Base-by-base conservation (phyloP, 202 grass and related monocot genomes). In the Cymbopogon flexuosus region DNA sequence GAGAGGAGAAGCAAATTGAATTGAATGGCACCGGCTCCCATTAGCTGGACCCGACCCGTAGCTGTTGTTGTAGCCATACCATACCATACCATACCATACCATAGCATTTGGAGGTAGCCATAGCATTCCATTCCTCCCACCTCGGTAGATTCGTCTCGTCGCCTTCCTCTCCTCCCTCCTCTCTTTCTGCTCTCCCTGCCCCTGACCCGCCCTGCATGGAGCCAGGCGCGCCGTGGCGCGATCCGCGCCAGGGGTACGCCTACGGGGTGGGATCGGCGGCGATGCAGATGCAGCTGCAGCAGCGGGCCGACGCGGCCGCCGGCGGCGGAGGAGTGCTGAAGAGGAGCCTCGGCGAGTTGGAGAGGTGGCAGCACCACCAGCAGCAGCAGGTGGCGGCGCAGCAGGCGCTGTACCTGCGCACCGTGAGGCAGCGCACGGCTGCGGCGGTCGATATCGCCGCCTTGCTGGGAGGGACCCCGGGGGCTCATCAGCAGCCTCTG, bases 281-380 rank as follows among this genome's bases (percentile, higher is more conserved):
- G 68, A 40, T 88, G 72, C 92, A 89, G 77, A 19, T 56, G 29
- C 70, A 47, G 45, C 3, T 47, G 45, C 45, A 72, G 81, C 77
- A 65, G 76, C 76, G 82, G 29, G 43, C 79, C 29, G 85, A 85
- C 62, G 69, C 72, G 16, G 52, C 10, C 16, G 51, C 33, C 13
- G 85, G 34, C 5, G 90, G 79, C 12, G 84, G 77, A n/a, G 84
- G 77, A 15, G 81, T 93, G 18, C 73, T 93, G 21, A 99, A 99
- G 88, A 86, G 96, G 77, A 87, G 84, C 62, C 85, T 91, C 37
- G 78, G 84, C 69, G 90, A 98, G 36, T 74, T 98, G 41, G 96
- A 94, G 83, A 85, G 87, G 85, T 89, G 87, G 87, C 85, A 88
- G 84, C 49, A 54, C 51, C 51, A 52, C 5, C 49, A 56, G 10